A percentile compares a stretch with the other conserved stretches of the same genome.
Evolutionary conservation across 805 yeast species (phyloP).

Genomic region (Barnettozyma vustinii): DNA sequence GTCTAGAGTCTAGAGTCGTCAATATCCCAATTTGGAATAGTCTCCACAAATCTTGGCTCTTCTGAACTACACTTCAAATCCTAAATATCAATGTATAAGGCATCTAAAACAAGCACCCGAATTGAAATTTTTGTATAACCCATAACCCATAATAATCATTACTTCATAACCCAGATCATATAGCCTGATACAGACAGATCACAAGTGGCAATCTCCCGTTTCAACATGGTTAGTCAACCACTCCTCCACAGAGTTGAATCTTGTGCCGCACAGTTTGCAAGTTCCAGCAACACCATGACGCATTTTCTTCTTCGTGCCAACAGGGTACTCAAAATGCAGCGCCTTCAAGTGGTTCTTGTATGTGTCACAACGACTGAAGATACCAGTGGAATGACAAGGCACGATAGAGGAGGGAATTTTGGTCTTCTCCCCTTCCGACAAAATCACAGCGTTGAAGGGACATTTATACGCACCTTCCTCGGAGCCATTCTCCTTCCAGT

Average conservation of each 20-base stretch:
- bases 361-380: slow-evolving; percentile 86
- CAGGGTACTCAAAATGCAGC: slow-evolving; percentile 82
- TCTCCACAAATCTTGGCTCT: too few relatives aligned
- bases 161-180: background rate
- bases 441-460: slow-evolving; percentile 49
- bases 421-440: slow-evolving; percentile 1
- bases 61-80: too few relatives aligned
- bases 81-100: background rate
- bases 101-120: background rate
- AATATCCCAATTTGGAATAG: too few relatives aligned
- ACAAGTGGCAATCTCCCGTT: slow-evolving; percentile 19
- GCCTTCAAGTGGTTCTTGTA: slow-evolving; percentile 89
- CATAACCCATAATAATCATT: background rate
- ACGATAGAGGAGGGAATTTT: slow-evolving; percentile 3
- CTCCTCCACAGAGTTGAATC: slow-evolving; percentile 63
- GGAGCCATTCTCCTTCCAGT: slow-evolving; percentile 68
- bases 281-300: slow-evolving; percentile 62
- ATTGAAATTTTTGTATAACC: background rate
- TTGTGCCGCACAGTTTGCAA: slow-evolving; percentile 70
- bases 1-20: too few relatives aligned
- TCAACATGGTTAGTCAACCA: slow-evolving; percentile 80
- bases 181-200: background rate
- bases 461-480: slow-evolving; percentile 71
- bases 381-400: slow-evolving; percentile 75
- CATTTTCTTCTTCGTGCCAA: slow-evolving; percentile 76